phyloP scores from a whole-genome alignment of 2,329 filamentous ascomycete species.

The Colletotrichum sp. region DNA sequence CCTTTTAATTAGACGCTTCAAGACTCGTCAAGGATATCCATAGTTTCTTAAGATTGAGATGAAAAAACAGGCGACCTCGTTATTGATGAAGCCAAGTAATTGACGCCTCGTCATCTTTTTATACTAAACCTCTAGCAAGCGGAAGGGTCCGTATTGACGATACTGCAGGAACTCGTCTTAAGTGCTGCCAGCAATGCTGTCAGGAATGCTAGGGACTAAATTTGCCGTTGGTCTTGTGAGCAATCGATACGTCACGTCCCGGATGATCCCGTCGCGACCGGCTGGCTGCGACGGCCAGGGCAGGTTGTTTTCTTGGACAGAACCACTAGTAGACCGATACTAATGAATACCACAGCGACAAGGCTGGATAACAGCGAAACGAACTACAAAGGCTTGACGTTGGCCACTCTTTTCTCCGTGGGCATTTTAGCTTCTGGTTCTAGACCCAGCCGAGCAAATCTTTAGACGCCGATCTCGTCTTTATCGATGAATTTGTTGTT shows the following conservation, averaged over 20 bases:
- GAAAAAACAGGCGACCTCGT: neutral
- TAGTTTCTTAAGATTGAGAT: neutral
- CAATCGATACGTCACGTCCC: neutral
- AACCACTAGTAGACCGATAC: neutral
- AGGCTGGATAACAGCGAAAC: neutral
- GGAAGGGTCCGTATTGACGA: neutral
- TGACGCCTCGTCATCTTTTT: neutral
- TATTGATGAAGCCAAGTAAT: neutral
- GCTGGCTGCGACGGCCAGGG: neutral
- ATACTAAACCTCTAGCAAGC: neutral
- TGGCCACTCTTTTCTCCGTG: neutral
- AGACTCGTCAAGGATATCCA: neutral
- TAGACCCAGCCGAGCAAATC: neutral
- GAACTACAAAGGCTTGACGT: neutral
- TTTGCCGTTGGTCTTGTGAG: neutral
- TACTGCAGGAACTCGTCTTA: neutral
- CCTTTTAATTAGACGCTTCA: too few relatives aligned
- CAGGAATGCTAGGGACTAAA: neutral
- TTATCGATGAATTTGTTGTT: neutral
- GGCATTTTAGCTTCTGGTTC: neutral
- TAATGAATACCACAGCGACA: neutral
- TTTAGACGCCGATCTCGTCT: neutral
- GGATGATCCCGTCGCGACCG: neutral
- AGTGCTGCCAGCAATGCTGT: neutral
- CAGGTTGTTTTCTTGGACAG: neutral